Evolutionary conservation across 2,329 filamentous ascomycete genomes (phyloP), one percentile per base, ranked within the genome.

Genomic region (Ambrosiella cleistominuta): DNA sequence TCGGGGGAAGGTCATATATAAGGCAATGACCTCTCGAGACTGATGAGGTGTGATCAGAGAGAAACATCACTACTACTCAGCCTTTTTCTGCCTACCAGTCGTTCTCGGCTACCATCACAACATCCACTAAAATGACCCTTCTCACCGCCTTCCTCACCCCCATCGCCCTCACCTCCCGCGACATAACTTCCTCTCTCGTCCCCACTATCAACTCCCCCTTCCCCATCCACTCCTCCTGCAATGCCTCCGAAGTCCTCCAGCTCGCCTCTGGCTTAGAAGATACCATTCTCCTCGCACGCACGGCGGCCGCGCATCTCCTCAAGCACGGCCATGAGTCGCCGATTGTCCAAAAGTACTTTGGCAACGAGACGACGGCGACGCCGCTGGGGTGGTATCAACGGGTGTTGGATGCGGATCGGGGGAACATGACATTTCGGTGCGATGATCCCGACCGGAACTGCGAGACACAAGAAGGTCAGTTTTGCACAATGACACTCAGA

Each of bases 371-470:
- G 3, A 79, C 80, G 1, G 75, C 75, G 19, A 73, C 76, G 61
- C 75, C 78, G 2, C 72, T 82, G 47, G 83, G 83, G 3, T 82
- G 79, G 72, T 83, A 75, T 63, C 77, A 82, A 57, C 75, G 78
- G 60, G 71, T 86, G 38, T 71, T 78, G 63, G 73, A 73, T 49
- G 80, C 74, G 1, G 75, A 85, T 67, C 79, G 78, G 64, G 70
- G 70, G 0, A 73, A 71, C 35, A 72, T 82, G 51, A 65, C 80
- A 15, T 85, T 86, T 72, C 78, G 82, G 17, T 86, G 83, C 63
- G 83, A 87, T 61, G 79, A 86, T 62, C 75, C 79, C 0, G 83
- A 86, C 63, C 70, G 73, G 17, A 86, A 86, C 69, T 86, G 83
- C 64, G 69, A 62, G 5, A 74, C 66, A 9, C 75, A 73, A 64